These are phyloP conservation scores for Fusarium longipes DNA, from an alignment of 2,329 filamentous ascomycete genomes.

Conservation along the genomic window DNA sequence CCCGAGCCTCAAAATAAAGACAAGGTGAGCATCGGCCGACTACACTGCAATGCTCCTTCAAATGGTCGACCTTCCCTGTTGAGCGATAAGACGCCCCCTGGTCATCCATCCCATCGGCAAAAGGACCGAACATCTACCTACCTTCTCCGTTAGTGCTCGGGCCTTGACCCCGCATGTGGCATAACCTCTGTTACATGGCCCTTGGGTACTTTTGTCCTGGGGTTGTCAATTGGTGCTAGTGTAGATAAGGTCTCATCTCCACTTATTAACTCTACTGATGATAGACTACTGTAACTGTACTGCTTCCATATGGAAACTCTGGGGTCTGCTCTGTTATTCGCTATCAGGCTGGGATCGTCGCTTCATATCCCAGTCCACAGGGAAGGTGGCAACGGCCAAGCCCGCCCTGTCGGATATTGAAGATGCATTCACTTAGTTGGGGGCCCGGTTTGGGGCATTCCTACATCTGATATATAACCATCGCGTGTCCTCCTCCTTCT, in stretches of 20 bases:
- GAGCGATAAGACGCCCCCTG: slow-evolving; percentile 5
- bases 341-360: slow-evolving; percentile 25
- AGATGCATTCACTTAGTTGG: not conserved
- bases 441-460: slow-evolving; percentile 3
- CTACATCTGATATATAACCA: slow-evolving; percentile 28
- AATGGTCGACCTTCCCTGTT: slow-evolving; percentile 30
- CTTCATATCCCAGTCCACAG: not conserved
- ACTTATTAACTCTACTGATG: slow-evolving; percentile 26
- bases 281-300: not conserved
- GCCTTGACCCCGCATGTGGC: slow-evolving; percentile 31
- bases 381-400: slow-evolving; percentile 31
- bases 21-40: not conserved
- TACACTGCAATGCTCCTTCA: not conserved
- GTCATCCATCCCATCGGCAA: slow-evolving; percentile 10
- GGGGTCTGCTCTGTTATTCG: slow-evolving; percentile 12
- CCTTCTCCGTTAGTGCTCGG: slow-evolving; percentile 29
- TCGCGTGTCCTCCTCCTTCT: slow-evolving; percentile 1
- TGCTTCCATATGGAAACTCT: slow-evolving; percentile 20
- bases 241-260: slow-evolving; percentile 27
- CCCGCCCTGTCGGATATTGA: slow-evolving; percentile 24
- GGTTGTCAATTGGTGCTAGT: not conserved
- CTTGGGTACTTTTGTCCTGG: slow-evolving; percentile 31
- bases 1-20: slow-evolving; percentile 1
- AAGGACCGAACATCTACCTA: slow-evolving; percentile 29
- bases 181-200: slow-evolving; percentile 6